These are phyloP conservation scores for Cylindrodendrum hubeiense DNA, from an alignment of 2,329 filamentous ascomycete genomes.

Conservation along the genomic window DNA sequence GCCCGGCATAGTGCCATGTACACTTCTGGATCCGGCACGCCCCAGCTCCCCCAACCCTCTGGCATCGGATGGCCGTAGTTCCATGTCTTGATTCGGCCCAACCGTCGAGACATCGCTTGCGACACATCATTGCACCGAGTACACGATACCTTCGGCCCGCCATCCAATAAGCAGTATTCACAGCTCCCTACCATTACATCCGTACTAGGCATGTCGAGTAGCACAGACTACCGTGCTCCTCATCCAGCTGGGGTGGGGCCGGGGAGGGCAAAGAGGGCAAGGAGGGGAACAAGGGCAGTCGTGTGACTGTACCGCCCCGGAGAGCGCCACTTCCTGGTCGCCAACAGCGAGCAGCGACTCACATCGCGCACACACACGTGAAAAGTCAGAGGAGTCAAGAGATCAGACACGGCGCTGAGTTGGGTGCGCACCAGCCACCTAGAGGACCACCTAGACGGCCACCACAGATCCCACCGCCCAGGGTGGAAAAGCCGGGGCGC, in stretches of 20 bases:
- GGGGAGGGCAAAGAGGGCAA: not conserved
- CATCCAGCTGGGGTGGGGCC: slow-evolving; percentile 3
- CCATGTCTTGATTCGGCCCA: not conserved
- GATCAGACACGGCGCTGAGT: not conserved
- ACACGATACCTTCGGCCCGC: not conserved
- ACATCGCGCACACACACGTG: not conserved
- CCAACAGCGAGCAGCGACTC: not conserved
- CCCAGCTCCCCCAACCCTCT: not conserved
- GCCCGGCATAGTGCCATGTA: not conserved
- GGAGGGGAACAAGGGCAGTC: not conserved
- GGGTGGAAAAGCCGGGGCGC: slow-evolving; percentile 11
- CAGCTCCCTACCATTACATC: not conserved
- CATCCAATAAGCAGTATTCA: not conserved
- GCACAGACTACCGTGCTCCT: not conserved
- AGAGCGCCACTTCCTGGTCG: not conserved
- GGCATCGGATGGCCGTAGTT: not conserved
- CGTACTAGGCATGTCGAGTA: not conserved
- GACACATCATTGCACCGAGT: not conserved
- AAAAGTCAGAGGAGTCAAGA: not conserved
- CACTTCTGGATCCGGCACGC: not conserved
- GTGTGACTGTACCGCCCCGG: slow-evolving; percentile 1
- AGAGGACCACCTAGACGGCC: not conserved
- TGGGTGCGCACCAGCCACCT: slow-evolving; percentile 2
- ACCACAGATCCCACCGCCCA: slow-evolving; percentile 5
- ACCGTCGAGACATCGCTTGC: not conserved